Evolutionary conservation across 2,329 filamentous ascomycete species (phyloP).

Genomic region (Calonectria montana): DNA sequence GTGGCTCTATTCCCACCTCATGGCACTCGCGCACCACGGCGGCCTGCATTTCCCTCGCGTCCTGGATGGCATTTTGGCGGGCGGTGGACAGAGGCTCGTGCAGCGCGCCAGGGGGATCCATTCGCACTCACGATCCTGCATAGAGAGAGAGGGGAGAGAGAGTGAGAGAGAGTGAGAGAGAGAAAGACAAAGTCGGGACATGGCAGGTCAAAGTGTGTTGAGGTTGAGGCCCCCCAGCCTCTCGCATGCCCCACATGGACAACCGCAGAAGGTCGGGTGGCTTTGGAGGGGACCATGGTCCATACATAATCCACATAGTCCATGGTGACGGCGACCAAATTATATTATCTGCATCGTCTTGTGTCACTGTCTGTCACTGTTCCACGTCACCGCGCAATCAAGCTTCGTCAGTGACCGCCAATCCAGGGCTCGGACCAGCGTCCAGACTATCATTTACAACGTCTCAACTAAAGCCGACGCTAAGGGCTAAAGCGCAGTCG

Average conservation of each 20-base stretch:
- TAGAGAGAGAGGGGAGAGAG: too few relatives aligned
- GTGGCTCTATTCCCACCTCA: conserved; percentile 68
- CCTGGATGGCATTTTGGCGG: conserved; percentile 72
- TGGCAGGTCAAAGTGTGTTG: neutral
- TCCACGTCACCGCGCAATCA: too few relatives aligned
- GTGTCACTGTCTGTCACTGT: too few relatives aligned
- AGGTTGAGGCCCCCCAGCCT: neutral
- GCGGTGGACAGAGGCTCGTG: conserved; percentile 33
- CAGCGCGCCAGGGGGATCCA: neutral
- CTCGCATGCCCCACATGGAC: neutral
- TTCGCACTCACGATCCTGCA: neutral
- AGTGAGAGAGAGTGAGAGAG: neutral
- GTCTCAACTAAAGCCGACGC: neutral
- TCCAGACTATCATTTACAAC: neutral
- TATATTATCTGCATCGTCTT: too few relatives aligned
- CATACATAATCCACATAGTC: too few relatives aligned
- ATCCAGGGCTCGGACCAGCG: too few relatives aligned
- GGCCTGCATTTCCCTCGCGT: conserved; percentile 77
- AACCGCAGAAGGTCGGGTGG: neutral
- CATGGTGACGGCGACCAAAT: neutral
- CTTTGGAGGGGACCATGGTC: too few relatives aligned
- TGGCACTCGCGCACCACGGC: conserved; percentile 71
- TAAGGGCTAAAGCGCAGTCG: neutral
- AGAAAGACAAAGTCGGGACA: neutral
- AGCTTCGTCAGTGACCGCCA: too few relatives aligned